A percentile compares a stretch with the other conserved stretches of the same genome.
Conservation (phyloP, 2,329 filamentous ascomycete genomes). For the Cladosporium sp. region DNA sequence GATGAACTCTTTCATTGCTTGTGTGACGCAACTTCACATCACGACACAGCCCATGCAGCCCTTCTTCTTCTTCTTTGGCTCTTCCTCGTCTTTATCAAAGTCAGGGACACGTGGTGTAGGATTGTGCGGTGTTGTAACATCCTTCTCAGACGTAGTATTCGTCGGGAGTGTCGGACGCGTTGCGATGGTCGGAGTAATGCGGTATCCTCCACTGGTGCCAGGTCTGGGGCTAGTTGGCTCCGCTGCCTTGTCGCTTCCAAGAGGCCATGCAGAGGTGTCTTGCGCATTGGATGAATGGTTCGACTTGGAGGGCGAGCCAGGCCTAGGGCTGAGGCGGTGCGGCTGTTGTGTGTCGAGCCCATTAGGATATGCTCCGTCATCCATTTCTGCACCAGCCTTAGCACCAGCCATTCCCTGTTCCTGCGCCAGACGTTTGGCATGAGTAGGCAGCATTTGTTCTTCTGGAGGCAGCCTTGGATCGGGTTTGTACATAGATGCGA, state of each 20-base stretch:
- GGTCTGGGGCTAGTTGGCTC: slow-evolving; percentile 29
- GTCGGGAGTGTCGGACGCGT: slow-evolving; percentile 21
- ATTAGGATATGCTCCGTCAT: not conserved
- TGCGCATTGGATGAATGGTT: slow-evolving; percentile 1
- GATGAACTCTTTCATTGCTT: not conserved
- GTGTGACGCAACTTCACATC: slow-evolving; percentile 53
- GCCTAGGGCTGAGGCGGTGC: not conserved
- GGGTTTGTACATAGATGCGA: slow-evolving; percentile 90
- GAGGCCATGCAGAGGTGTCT: slow-evolving; percentile 23
- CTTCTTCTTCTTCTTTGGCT: slow-evolving; percentile 51
- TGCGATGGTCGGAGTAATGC: slow-evolving; percentile 43
- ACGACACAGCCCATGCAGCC: slow-evolving; percentile 69
- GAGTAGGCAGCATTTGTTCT: slow-evolving; percentile 90
- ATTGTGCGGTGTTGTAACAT: slow-evolving; percentile 28
- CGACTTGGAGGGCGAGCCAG: slow-evolving; percentile 30
- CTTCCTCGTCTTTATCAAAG: slow-evolving; percentile 49
- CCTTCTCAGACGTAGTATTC: slow-evolving; percentile 15
- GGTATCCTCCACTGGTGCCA: slow-evolving; percentile 44
- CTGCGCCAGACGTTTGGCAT: slow-evolving; percentile 85
- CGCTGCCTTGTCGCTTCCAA: slow-evolving; percentile 18
- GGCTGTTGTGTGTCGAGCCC: not conserved
- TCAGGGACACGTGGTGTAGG: slow-evolving; percentile 51
- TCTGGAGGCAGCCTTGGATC: slow-evolving; percentile 91
- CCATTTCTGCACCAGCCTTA: slow-evolving; percentile 63
- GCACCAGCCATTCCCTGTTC: slow-evolving; percentile 94